These are phyloP conservation scores for Onygenales sp. DNA, from an alignment of 2,329 filamentous ascomycete genomes.

Conservation along the genomic window DNA sequence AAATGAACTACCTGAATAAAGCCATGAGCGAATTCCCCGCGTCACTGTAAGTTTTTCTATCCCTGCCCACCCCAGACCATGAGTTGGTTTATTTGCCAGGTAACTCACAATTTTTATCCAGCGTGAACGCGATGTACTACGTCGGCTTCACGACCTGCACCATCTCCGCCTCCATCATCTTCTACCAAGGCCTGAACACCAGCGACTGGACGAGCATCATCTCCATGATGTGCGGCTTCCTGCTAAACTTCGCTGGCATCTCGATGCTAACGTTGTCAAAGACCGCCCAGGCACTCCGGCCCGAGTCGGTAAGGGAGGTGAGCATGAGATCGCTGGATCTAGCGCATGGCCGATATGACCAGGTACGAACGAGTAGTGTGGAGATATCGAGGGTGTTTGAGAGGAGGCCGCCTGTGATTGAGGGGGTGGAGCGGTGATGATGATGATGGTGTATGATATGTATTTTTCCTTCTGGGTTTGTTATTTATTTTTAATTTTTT, in stretches of 20 bases:
- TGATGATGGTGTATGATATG: no score
- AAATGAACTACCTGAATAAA: slow-evolving; percentile 99
- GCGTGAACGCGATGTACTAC: slow-evolving; percentile 93
- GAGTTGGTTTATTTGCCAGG: not conserved
- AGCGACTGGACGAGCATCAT: slow-evolving; percentile 84
- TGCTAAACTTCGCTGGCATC: slow-evolving; percentile 89
- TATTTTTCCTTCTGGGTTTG: no score
- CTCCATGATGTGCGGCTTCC: slow-evolving; percentile 83
- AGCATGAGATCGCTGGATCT: no score
- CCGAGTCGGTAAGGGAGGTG: no score
- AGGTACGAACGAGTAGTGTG: no score
- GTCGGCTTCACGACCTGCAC: slow-evolving; percentile 95
- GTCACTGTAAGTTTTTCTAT: slow-evolving; percentile 64
- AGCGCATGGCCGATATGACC: no score
- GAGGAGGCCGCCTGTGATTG: no score
- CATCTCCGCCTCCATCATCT: slow-evolving; percentile 86
- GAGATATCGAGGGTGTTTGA: no score
- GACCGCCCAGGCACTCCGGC: slow-evolving; percentile 35
- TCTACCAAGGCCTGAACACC: slow-evolving; percentile 94
- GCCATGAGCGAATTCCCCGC: slow-evolving; percentile 93
- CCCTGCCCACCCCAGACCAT: not conserved
- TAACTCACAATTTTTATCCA: slow-evolving; percentile 26
- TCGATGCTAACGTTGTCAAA: slow-evolving; percentile 95
- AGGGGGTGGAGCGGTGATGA: no score
- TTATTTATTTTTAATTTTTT: no score